These are phyloP conservation scores for Paratrypanosoma confusum DNA, from an alignment of 208 protist genomes.

Conservation along the genomic window DNA sequence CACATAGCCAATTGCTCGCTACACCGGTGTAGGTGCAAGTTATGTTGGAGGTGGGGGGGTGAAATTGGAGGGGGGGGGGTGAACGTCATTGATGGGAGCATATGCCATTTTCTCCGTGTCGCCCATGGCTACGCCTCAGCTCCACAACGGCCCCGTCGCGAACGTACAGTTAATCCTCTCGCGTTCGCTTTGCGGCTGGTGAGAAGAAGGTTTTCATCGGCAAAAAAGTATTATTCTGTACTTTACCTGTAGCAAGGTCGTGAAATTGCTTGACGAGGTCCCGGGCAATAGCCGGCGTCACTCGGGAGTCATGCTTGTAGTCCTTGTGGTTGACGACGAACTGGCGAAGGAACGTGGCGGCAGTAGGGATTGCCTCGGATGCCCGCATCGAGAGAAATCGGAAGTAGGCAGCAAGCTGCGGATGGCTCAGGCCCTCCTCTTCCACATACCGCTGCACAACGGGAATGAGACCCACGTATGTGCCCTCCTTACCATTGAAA, in stretches of 20 bases:
- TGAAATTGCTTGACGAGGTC: slow-evolving; percentile 77
- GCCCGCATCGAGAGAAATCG: slow-evolving; percentile 90
- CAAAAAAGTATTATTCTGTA: slow-evolving; percentile 40
- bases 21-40: too few species aligned
- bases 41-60: too few species aligned
- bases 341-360: slow-evolving; percentile 89
- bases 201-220: slow-evolving; percentile 30
- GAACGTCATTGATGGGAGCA: too few species aligned
- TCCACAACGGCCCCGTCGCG: too few species aligned
- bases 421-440: slow-evolving; percentile 41
- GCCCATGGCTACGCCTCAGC: too few species aligned
- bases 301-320: slow-evolving; percentile 93
- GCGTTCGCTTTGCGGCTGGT: slow-evolving; percentile 18
- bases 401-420: slow-evolving; percentile 79
- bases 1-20: too few species aligned
- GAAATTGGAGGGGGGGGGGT: too few species aligned
- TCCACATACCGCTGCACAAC: slow-evolving; percentile 84
- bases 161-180: too few species aligned
- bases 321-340: slow-evolving; percentile 90
- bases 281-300: slow-evolving; percentile 81
- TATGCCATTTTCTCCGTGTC: too few species aligned
- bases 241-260: slow-evolving; percentile 27
- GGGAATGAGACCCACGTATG: slow-evolving; percentile 90
- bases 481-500: slow-evolving; percentile 86
- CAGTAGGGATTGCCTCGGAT: slow-evolving; percentile 86